Base-by-base conservation (phyloP, 306 rosid genomes). In the Vigna angularis region DNA sequence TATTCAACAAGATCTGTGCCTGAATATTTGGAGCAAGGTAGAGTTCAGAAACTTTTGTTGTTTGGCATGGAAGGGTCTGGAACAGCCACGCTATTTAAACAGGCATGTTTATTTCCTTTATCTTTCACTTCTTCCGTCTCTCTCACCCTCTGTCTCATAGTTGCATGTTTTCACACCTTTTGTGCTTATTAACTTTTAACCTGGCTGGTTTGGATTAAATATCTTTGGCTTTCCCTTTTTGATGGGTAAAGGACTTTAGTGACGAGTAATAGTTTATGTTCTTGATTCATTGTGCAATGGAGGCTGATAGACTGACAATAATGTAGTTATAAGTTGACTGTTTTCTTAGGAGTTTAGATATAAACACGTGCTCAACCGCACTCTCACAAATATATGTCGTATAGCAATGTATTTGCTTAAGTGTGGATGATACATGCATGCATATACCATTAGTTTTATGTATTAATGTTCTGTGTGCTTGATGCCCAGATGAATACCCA, bases 41-140 rank as follows among this genome's bases (percentile, higher is more conserved):
- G 86, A 82, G 84, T 89, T 83, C 96, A 93, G 83, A 89, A 93
- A 84, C 94, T 93, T 68, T 73, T 93, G 84, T 86, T 93, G 85
- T 88, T 93, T 87, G 98, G 98, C 51, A 75, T 88, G 86, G 97
- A 93, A 80, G 93, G 97, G 75, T 89, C 94, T 83, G 98, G 98
- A 84, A 89, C 97, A 51, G 88, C 94, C 88, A 88, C 98, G 66
- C 79, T 93, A 81, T 93, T 93, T 83, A 93, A 93, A 85, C 98
- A 93, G 98, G 98, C 76, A 70, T 49, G 78, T 62, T 47, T 77
- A 9, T 26, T 73, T 75, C 70, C 77, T 86, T 74, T 50, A 38
- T 49, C 13, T 51, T 79, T 51, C 40, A 42, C 56, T 59, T 18
- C 30, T 75, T 44, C 51, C 47, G 6, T 74, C 42, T 42, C 59